Evolutionary conservation across 2,329 filamentous ascomycete genomes (phyloP).

Genomic region (Onygenales sp.): DNA sequence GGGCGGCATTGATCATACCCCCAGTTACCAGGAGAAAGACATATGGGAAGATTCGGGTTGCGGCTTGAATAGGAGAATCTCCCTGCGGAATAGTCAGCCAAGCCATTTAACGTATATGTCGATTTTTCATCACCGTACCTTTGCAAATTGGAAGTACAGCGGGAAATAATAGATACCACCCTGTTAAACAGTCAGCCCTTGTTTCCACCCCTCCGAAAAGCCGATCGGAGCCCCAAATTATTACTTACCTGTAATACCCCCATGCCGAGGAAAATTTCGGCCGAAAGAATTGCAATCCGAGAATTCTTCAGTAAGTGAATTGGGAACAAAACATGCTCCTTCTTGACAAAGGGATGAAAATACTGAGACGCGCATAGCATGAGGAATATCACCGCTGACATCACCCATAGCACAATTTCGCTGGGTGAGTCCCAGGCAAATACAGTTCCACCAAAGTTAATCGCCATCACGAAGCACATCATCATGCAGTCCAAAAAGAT

Average conservation of each 20-base stretch:
- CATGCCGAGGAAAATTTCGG: too few relatives aligned
- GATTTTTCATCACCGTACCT: too few relatives aligned
- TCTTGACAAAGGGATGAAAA: conserved; percentile 32
- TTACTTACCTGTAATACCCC: too few relatives aligned
- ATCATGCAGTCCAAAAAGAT: conserved; percentile 33
- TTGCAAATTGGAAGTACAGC: conserved; percentile 44
- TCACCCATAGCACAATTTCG: conserved; percentile 40
- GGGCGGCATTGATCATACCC: conserved; percentile 13
- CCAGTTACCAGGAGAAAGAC: conserved; percentile 16
- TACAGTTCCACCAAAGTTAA: conserved; percentile 41
- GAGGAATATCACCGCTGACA: conserved; percentile 36
- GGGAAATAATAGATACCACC: conserved; percentile 43
- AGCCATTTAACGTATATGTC: too few relatives aligned
- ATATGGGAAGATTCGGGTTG: conserved; percentile 23
- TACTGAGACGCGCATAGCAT: conserved; percentile 39
- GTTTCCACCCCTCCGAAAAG: conserved; percentile 35
- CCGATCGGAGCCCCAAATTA: conserved; percentile 26
- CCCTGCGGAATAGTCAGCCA: conserved; percentile 18
- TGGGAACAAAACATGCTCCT: conserved; percentile 40
- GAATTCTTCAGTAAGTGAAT: conserved; percentile 31
- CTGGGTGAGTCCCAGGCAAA: conserved; percentile 39
- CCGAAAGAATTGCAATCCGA: too few relatives aligned
- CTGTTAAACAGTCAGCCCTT: conserved; percentile 26
- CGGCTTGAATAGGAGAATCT: conserved; percentile 23
- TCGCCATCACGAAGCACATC: conserved; percentile 35